Percentiles rank a stretch among this genome's conserved stretches.
Conservation (phyloP, 2,329 filamentous ascomycete species). For the Sarocladium strictum region DNA sequence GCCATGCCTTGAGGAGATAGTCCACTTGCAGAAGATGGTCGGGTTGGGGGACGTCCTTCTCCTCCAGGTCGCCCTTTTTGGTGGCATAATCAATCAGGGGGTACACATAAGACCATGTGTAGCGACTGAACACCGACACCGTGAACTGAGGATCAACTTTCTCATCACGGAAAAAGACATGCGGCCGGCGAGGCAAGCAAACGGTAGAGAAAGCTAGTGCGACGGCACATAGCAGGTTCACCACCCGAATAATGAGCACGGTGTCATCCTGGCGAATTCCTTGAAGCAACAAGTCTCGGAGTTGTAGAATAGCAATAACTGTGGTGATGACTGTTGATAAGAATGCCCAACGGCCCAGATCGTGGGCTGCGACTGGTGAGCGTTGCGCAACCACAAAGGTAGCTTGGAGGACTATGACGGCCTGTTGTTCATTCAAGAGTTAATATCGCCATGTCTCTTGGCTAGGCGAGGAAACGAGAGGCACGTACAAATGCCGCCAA, state of each 20-base stretch:
- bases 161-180: slow-evolving; percentile 53
- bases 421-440: slow-evolving; percentile 37
- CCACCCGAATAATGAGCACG: slow-evolving; percentile 37
- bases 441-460: too few species aligned
- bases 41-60: slow-evolving; percentile 56
- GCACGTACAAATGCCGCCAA: slow-evolving; percentile 57
- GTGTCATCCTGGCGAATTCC: slow-evolving; percentile 29
- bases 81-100: slow-evolving; percentile 48
- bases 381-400: slow-evolving; percentile 42
- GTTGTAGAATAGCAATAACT: slow-evolving; percentile 37
- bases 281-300: slow-evolving; percentile 26
- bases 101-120: slow-evolving; percentile 61
- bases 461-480: slow-evolving; percentile 9
- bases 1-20: slow-evolving; percentile 46
- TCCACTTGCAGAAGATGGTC: slow-evolving; percentile 47
- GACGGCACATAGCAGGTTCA: slow-evolving; percentile 40
- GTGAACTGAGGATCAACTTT: slow-evolving; percentile 60
- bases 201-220: slow-evolving; percentile 42
- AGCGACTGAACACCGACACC: slow-evolving; percentile 52
- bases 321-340: slow-evolving; percentile 40
- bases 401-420: slow-evolving; percentile 46
- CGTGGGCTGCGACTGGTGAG: slow-evolving; percentile 45
- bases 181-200: slow-evolving; percentile 59
- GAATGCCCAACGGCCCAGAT: slow-evolving; percentile 46
- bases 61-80: slow-evolving; percentile 53